Conservation (phyloP, 495 filamentous ascomycete genomes). For the Aspergillus nidulans region DNA sequence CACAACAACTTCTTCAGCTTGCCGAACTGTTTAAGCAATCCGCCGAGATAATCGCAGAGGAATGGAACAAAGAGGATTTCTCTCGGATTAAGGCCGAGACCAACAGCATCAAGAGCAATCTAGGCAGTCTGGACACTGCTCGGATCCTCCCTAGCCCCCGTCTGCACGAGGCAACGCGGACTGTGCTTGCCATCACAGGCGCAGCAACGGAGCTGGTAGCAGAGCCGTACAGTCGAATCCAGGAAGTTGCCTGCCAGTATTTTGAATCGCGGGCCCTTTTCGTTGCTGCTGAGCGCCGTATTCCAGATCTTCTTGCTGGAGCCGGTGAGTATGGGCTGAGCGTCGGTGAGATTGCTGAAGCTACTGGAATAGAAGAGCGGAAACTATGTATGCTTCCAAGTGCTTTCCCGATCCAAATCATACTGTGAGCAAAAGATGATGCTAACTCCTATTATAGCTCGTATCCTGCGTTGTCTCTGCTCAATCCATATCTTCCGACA, state of each 20-base stretch:
- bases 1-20: too few relatives aligned
- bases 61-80: too few relatives aligned
- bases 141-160: not conserved
- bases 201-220: conserved; percentile 1
- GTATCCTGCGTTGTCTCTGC: conserved; percentile 28
- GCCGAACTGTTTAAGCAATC: too few relatives aligned
- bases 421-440: too few relatives aligned
- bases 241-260: conserved; percentile 6
- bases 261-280: conserved; percentile 1
- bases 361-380: not conserved
- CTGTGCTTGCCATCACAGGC: not conserved
- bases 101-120: not conserved
- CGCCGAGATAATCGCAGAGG: too few relatives aligned
- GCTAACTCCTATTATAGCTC: not conserved
- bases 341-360: not conserved
- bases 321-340: not conserved
- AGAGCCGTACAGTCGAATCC: not conserved
- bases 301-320: not conserved
- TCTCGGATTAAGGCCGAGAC: too few relatives aligned
- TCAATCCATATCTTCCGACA: conserved; percentile 32
- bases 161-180: conserved; percentile 1
- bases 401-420: not conserved
- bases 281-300: conserved; percentile 2
- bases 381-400: not conserved
- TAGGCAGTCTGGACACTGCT: not conserved